These are phyloP conservation scores for Dendrobium nobile DNA, from an alignment of 106 monocot genomes.

Conservation along the genomic window DNA sequence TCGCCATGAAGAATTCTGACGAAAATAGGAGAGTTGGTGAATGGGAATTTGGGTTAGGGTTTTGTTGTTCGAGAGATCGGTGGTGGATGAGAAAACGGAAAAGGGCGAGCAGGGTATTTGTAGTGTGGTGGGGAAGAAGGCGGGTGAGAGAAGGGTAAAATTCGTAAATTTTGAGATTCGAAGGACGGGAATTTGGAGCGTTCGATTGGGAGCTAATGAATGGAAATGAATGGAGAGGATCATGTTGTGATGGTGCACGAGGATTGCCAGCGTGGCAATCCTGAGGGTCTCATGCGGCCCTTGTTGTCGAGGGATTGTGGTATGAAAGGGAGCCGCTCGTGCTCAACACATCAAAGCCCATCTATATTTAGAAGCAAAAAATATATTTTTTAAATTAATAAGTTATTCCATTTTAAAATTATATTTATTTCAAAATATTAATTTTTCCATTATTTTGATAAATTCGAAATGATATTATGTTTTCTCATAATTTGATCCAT, in stretches of 20 bases:
- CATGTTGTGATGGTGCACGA: neutral
- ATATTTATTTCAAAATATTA: no score
- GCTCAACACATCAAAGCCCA: no score
- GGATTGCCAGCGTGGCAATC: constrained; percentile 1
- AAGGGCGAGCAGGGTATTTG: neutral
- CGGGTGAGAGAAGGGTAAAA: neutral
- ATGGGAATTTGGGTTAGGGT: neutral
- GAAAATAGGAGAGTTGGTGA: neutral
- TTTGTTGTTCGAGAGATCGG: neutral
- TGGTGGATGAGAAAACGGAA: neutral
- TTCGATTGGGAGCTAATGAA: neutral
- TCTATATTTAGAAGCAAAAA: no score
- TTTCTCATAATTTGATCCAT: no score
- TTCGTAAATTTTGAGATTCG: neutral
- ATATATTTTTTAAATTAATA: no score
- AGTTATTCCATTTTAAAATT: no score
- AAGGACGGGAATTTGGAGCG: neutral
- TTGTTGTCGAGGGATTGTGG: no score
- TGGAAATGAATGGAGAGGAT: neutral
- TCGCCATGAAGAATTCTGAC: constrained; percentile 2
- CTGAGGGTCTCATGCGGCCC: no score
- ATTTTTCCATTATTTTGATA: no score
- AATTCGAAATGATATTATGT: no score
- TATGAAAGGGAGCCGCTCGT: no score
- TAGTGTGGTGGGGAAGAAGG: neutral